Percentiles rank a stretch among this genome's conserved stretches.
phyloP scores from a whole-genome alignment of 2,329 filamentous ascomycete species.

The Fusarium pilosicola region DNA sequence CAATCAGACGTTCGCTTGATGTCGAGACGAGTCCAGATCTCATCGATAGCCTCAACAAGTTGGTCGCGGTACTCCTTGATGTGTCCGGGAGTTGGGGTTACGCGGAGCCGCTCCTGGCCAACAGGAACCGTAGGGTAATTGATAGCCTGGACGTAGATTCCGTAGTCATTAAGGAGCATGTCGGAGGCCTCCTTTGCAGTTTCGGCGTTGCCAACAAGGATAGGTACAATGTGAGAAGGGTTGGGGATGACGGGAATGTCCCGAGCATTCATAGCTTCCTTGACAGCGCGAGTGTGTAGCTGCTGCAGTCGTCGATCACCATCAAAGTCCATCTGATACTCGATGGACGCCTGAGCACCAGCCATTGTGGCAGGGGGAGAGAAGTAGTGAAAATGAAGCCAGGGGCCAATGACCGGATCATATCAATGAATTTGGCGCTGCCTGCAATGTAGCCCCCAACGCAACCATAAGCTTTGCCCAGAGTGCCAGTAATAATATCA shows the following conservation, averaged over 20 bases:
- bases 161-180: slow-evolving; percentile 87
- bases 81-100: slow-evolving; percentile 96
- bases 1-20: slow-evolving; percentile 95
- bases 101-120: slow-evolving; percentile 94
- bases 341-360: slow-evolving; percentile 88
- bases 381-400: slow-evolving; percentile 99
- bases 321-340: slow-evolving; percentile 88
- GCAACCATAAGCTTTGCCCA: slow-evolving; percentile 97
- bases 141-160: slow-evolving; percentile 98
- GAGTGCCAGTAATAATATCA: slow-evolving; percentile 96
- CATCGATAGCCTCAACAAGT: slow-evolving; percentile 83
- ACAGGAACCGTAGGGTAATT: slow-evolving; percentile 99
- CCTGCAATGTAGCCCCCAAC: slow-evolving; percentile 98
- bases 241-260: slow-evolving; percentile 98
- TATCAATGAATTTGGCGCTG: slow-evolving; percentile 85
- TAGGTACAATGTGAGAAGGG: slow-evolving; percentile 93
- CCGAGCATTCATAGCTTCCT: slow-evolving; percentile 78
- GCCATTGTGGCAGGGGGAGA: slow-evolving; percentile 97
- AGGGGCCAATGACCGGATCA: slow-evolving; percentile 91
- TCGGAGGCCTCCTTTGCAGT: slow-evolving; percentile 92
- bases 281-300: slow-evolving; percentile 94
- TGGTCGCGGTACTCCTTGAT: slow-evolving; percentile 85
- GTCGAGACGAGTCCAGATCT: slow-evolving; percentile 86
- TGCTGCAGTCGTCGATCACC: slow-evolving; percentile 94
- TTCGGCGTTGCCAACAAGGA: slow-evolving; percentile 94